Evolutionary conservation across 441 rosid genomes (phyloP).

Genomic region (Rhodomyrtus psidioides): DNA sequence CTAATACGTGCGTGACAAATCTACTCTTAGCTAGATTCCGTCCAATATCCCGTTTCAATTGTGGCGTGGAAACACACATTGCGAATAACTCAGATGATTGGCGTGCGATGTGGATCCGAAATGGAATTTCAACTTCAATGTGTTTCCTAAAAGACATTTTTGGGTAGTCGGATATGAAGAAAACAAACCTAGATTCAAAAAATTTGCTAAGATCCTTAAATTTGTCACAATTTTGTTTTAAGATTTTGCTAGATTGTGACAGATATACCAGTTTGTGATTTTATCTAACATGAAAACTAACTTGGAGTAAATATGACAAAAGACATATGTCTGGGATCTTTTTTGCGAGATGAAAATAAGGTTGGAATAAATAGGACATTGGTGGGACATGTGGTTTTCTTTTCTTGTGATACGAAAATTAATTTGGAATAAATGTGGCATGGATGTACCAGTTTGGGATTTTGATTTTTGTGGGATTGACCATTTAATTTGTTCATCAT

Average conservation of each 20-base stretch:
- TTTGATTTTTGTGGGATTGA: neutral
- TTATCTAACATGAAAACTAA: neutral
- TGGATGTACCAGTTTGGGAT: neutral
- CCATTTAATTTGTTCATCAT: neutral
- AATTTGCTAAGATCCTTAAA: neutral
- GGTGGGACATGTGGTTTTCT: neutral
- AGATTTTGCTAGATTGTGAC: neutral
- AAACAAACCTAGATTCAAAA: neutral
- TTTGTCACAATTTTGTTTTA: neutral
- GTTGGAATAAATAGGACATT: neutral
- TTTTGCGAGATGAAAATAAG: neutral
- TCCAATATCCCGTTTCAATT: neutral
- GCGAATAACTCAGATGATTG: neutral
- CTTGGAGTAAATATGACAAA: neutral
- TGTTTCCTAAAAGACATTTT: neutral
- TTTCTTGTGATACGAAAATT: neutral
- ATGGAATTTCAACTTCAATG: neutral
- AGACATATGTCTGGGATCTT: neutral
- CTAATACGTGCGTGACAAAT: neutral
- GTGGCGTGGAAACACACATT: too few relatives aligned
- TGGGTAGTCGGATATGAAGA: accelerated
- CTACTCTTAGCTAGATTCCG: accelerated
- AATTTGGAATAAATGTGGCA: neutral
- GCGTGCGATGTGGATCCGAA: accelerated
- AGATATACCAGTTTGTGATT: neutral